Conservation (phyloP, 257 asterid species). For the Cynanchum wilfordii region DNA sequence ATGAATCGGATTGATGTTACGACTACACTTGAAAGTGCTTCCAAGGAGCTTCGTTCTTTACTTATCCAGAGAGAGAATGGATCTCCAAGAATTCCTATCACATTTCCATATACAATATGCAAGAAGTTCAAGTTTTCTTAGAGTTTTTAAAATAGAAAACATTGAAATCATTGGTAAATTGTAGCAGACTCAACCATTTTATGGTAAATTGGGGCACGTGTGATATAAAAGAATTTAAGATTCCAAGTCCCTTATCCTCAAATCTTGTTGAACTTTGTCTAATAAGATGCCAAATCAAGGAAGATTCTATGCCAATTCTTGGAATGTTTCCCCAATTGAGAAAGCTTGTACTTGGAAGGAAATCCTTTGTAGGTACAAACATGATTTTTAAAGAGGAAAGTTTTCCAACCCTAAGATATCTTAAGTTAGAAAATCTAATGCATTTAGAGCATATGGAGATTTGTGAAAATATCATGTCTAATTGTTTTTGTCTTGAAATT, state of each 20-base stretch:
- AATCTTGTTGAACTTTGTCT: background rate
- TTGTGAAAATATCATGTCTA: conserved; percentile 5
- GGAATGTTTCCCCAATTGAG: too few relatives aligned
- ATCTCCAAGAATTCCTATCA: background rate
- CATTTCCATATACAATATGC: too few relatives aligned
- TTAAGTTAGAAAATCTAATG: too few relatives aligned
- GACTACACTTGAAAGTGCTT: background rate
- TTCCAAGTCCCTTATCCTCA: background rate
- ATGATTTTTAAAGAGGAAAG: too few relatives aligned
- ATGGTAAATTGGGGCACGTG: background rate
- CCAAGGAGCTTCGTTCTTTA: background rate
- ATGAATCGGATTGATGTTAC: background rate
- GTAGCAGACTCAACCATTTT: background rate
- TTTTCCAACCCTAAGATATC: too few relatives aligned
- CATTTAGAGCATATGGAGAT: background rate
- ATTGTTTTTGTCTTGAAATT: conserved; percentile 5
- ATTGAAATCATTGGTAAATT: background rate
- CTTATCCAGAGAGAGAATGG: background rate
- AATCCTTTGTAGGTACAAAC: too few relatives aligned
- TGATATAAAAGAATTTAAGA: background rate
- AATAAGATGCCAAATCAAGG: too few relatives aligned
- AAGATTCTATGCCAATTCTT: too few relatives aligned
- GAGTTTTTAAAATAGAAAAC: background rate
- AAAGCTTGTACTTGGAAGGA: too few relatives aligned
- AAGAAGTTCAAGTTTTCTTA: too few relatives aligned